Base-by-base conservation (phyloP, 768 basidiomycete genomes). In the Cyclocybe cylindracea region DNA sequence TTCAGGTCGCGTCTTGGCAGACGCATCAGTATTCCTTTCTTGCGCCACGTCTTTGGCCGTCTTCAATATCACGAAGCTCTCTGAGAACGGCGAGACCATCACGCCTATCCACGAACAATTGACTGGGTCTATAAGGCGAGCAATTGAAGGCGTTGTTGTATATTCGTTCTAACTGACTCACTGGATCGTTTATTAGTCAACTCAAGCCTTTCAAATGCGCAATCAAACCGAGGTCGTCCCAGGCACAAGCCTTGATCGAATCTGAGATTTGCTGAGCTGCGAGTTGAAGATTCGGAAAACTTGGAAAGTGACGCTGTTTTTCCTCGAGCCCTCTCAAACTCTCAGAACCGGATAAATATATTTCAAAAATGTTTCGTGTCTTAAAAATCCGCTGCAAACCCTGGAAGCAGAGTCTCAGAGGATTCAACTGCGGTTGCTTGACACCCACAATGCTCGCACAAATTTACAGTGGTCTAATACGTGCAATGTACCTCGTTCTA, bases 101-200 rank as follows among this genome's bases (percentile, higher is more conserved):
- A 70, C 70, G 40, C 74, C 75, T 6, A 35, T 72, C 0, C 56
- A 57, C 33, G 76, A 77, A 11, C 75, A 76, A 7, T 72, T 72
- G 10, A 67, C 72, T 8, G 79, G 79, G 9, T 75, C 72, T 0
- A 77, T 80, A 55, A 80, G 78, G 78, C 75, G 35, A 32, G 61
- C 24, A 33, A 5, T 32, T 13, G 24, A 44, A 29, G 34, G 19
- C 43, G 34, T 43, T 39, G 10, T 18, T 36, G 8, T 3, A 16
- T 5, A n/a, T 10, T 39, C 42, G 47, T 10, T 44, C 8, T 32
- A 18, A 10, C 18, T 38, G 7, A 11, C 38, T 31, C 14, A 19
- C 14, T 32, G 14, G 10, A 13, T 39, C 8, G 38, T 39, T 19
- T 16, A 10, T 11, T 48, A 78, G 77, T 44, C 77, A 76, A 50